Evolutionary conservation across 2,329 filamentous ascomycete species (phyloP).

Genomic region (Gliomastix tumulicola): DNA sequence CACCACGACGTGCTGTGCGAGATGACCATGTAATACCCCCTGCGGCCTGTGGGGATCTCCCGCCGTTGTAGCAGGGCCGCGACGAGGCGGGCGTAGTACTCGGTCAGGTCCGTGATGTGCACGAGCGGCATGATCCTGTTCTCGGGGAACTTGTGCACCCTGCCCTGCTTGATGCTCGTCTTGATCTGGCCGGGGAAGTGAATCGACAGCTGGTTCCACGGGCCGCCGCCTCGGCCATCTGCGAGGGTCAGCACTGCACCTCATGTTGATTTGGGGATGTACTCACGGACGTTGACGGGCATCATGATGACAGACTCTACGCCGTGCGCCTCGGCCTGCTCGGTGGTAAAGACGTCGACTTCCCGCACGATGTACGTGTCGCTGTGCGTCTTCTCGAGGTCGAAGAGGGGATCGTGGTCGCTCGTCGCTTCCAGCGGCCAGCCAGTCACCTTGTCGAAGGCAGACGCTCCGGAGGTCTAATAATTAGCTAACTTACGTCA

Average conservation of each 20-base stretch:
- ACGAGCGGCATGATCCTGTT: slow-evolving; percentile 9
- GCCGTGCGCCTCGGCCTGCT: slow-evolving; percentile 15
- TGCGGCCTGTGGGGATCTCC: slow-evolving; percentile 15
- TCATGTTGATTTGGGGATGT: too few species aligned
- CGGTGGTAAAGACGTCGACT: slow-evolving; percentile 18
- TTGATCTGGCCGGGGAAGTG: slow-evolving; percentile 19
- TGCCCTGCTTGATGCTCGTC: slow-evolving; percentile 16
- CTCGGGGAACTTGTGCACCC: slow-evolving; percentile 21
- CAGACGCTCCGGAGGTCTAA: background rate
- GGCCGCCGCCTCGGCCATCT: slow-evolving; percentile 19
- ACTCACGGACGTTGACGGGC: slow-evolving; percentile 14
- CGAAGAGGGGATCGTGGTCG: background rate
- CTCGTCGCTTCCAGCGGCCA: background rate
- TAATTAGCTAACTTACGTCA: too few species aligned
- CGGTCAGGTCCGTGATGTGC: slow-evolving; percentile 21
- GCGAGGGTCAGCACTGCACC: background rate
- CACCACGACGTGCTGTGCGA: slow-evolving; percentile 19
- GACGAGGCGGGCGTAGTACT: slow-evolving; percentile 18
- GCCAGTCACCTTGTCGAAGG: background rate
- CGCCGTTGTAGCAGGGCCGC: too few species aligned
- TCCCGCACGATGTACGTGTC: slow-evolving; percentile 5
- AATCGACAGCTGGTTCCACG: slow-evolving; percentile 23
- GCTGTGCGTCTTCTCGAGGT: background rate
- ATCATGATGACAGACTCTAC: slow-evolving; percentile 20
- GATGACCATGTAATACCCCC: slow-evolving; percentile 24